Conservation (phyloP, 2,329 filamentous ascomycete genomes). For the Pseudocercospora macadamiae region DNA sequence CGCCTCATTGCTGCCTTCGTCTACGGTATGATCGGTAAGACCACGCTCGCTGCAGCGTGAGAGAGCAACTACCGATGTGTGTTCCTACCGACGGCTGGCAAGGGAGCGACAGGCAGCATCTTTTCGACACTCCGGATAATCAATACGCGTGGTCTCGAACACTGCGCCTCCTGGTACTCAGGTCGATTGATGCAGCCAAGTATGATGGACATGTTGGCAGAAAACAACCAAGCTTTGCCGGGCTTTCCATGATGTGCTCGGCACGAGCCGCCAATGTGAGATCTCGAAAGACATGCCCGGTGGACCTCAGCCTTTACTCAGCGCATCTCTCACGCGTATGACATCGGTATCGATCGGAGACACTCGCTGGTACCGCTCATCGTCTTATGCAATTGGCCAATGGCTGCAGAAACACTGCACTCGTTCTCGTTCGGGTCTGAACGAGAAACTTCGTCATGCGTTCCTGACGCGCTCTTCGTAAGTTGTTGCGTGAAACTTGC, state of each 20-base stretch:
- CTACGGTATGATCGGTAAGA: not conserved
- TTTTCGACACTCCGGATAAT: not conserved
- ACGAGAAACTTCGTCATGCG: conserved; percentile 6
- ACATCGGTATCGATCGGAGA: not conserved
- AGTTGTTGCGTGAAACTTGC: not conserved
- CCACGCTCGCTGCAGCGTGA: not conserved
- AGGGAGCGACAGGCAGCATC: not conserved
- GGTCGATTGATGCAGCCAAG: not conserved
- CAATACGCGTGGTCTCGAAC: not conserved
- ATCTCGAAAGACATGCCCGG: conserved; percentile 7
- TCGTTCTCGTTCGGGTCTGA: not conserved
- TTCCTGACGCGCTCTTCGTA: not conserved
- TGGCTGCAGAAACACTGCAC: not conserved
- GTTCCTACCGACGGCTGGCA: not conserved
- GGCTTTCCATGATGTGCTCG: not conserved
- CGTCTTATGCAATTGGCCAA: not conserved
- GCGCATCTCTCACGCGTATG: not conserved
- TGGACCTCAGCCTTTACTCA: conserved; percentile 15
- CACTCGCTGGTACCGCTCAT: not conserved
- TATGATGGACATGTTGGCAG: not conserved
- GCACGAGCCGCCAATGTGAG: conserved; percentile 10
- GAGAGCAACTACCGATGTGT: not conserved
- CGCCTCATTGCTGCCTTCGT: too few relatives aligned
- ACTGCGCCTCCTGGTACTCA: not conserved
- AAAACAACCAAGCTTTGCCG: not conserved